Evolutionary conservation across 805 yeast species (phyloP).

Genomic region (Myxozyma monticola): DNA sequence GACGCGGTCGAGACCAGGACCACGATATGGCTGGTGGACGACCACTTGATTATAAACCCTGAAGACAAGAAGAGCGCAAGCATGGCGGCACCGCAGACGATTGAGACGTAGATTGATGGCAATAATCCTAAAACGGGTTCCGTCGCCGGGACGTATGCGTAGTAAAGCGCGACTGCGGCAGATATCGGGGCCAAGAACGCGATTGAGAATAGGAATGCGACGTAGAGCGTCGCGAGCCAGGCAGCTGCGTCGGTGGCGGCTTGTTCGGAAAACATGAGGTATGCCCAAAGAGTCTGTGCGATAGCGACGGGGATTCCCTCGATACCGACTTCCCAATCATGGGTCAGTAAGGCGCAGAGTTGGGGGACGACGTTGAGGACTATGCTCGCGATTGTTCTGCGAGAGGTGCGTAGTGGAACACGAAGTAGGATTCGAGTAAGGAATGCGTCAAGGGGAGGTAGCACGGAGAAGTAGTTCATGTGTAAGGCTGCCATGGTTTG

Average conservation of each 20-base stretch:
- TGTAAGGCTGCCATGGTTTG: slow-evolving; percentile 28
- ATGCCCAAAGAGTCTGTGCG: slow-evolving; percentile 23
- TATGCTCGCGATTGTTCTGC: slow-evolving; percentile 13
- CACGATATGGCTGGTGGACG: slow-evolving; percentile 27
- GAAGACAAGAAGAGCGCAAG: slow-evolving; percentile 16
- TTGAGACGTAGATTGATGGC: background rate
- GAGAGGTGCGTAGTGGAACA: slow-evolving; percentile 8
- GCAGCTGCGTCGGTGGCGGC: slow-evolving; percentile 25
- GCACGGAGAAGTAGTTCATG: slow-evolving; percentile 29
- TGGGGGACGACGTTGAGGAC: slow-evolving; percentile 25
- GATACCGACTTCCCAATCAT: slow-evolving; percentile 22
- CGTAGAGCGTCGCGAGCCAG: slow-evolving; percentile 29
- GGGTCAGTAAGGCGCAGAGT: slow-evolving; percentile 15
- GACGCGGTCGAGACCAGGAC: slow-evolving; percentile 28
- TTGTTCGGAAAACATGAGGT: slow-evolving; percentile 22
- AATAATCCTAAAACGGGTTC: background rate
- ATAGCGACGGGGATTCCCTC: slow-evolving; percentile 25
- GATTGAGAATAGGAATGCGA: slow-evolving; percentile 19
- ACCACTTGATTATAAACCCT: slow-evolving; percentile 25
- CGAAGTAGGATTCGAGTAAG: slow-evolving; percentile 20
- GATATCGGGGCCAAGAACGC: slow-evolving; percentile 8
- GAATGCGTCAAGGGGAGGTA: slow-evolving; percentile 25
- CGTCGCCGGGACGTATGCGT: background rate
- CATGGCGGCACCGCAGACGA: slow-evolving; percentile 9
- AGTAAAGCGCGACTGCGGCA: slow-evolving; percentile 4